phyloP scores from a whole-genome alignment of 1,139 yeast species.

The Debaryomyces nepalensis region DNA sequence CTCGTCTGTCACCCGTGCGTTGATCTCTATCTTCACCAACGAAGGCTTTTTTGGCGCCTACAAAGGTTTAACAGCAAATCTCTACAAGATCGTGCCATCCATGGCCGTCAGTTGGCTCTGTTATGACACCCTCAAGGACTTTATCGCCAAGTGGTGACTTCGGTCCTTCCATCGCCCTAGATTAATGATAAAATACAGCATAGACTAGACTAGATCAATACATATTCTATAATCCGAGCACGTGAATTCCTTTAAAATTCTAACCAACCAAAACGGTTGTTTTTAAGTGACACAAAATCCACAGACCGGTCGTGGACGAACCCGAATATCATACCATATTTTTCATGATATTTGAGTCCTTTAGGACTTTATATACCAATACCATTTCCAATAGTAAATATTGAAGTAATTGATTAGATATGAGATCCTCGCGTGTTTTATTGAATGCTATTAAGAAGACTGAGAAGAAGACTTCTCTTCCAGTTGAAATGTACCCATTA shows the following conservation, averaged over 20 bases:
- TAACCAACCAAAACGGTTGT: conserved; percentile 23
- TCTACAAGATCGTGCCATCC: conserved; percentile 89
- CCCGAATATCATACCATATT: conserved; percentile 5
- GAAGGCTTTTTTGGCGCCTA: conserved; percentile 87
- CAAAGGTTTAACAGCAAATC: conserved; percentile 85
- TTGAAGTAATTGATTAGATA: conserved; percentile 22
- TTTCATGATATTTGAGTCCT: not conserved
- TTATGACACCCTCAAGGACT: conserved; percentile 67
- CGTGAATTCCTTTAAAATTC: conserved; percentile 17
- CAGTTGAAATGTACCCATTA: conserved; percentile 81
- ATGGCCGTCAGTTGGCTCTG: conserved; percentile 96
- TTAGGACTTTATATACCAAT: conserved; percentile 4
- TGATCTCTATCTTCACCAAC: conserved; percentile 62
- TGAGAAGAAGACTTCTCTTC: conserved; percentile 44
- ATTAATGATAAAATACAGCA: not conserved
- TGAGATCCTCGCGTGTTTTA: conserved; percentile 62
- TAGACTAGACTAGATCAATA: conserved; percentile 4
- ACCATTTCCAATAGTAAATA: not conserved
- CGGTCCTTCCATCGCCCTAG: not conserved
- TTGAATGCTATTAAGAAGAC: conserved; percentile 49
- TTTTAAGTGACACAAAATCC: conserved; percentile 2
- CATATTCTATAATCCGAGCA: conserved; percentile 8
- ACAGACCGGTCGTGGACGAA: not conserved
- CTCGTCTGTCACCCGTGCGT: conserved; percentile 71
- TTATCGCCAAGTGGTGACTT: conserved; percentile 37